Conservation (phyloP, 164 flowering plant species). For the Dillenia suffruticosa region DNA sequence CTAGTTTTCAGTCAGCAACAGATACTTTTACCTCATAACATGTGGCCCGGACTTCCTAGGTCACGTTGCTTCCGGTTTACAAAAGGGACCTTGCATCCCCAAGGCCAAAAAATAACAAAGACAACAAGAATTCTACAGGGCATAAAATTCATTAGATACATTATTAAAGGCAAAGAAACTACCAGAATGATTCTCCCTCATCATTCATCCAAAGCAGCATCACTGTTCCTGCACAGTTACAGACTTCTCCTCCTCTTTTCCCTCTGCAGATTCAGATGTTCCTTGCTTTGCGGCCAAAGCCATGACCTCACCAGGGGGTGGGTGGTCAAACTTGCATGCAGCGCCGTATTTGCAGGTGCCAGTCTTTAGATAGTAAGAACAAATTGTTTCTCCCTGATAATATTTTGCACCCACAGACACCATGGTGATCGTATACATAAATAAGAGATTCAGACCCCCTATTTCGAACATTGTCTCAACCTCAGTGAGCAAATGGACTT, state of each 20-base stretch:
- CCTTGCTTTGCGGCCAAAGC: constrained; percentile 51
- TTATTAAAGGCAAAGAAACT: no score
- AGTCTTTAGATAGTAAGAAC: constrained; percentile 87
- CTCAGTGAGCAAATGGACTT: no score
- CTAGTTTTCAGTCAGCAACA: no score
- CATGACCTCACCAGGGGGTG: constrained; percentile 88
- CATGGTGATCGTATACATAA: no score
- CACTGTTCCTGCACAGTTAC: constrained; percentile 10
- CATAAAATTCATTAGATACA: no score
- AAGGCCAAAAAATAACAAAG: no score
- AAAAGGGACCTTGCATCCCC: no score
- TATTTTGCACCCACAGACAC: background rate
- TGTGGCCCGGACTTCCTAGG: no score
- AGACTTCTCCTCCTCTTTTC: constrained; percentile 18
- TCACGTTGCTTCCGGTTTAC: no score
- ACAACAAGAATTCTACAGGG: no score
- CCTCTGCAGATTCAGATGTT: constrained; percentile 18
- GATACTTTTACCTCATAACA: no score
- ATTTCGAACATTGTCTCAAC: background rate
- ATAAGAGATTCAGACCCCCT: background rate
- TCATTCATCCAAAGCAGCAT: background rate
- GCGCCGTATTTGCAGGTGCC: constrained; percentile 80
- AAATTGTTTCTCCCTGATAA: constrained; percentile 63
- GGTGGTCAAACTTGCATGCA: constrained; percentile 90
- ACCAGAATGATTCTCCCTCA: no score